phyloP scores from a whole-genome alignment of 768 basidiomycete species.

The Ephemerocybe angulata region DNA sequence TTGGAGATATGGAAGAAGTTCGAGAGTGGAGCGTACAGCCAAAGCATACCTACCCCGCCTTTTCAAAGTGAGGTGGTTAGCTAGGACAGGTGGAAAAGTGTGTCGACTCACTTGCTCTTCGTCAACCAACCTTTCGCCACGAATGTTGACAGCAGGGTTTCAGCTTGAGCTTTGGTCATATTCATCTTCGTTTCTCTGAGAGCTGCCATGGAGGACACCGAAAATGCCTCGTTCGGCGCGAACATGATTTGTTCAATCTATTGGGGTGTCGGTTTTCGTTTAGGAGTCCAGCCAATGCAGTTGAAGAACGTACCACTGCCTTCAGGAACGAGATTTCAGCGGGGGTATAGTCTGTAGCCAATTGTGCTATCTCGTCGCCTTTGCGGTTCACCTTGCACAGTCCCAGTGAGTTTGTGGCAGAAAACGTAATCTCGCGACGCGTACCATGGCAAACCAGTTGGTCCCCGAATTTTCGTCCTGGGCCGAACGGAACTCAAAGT shows the following conservation, averaged over 20 bases:
- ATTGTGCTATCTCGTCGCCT: conserved; percentile 76
- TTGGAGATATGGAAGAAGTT: conserved; percentile 71
- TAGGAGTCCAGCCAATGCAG: not conserved
- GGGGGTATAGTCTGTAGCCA: conserved; percentile 79
- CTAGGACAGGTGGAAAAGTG: conserved; percentile 4
- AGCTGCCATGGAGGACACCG: conserved; percentile 72
- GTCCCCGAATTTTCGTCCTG: conserved; percentile 63
- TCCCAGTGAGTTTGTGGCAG: not conserved
- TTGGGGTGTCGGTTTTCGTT: not conserved
- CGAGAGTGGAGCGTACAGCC: conserved; percentile 68
- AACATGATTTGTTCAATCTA: conserved; percentile 88
- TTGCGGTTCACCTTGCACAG: conserved; percentile 69
- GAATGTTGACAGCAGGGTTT: conserved; percentile 70
- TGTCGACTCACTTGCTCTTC: conserved; percentile 61
- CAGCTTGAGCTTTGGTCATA: conserved; percentile 74
- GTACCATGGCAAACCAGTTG: conserved; percentile 67
- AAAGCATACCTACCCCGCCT: conserved; percentile 73
- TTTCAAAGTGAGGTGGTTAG: not conserved
- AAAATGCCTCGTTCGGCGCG: conserved; percentile 70
- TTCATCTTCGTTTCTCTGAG: conserved; percentile 68
- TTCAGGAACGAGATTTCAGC: conserved; percentile 84
- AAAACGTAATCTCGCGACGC: conserved; percentile 19
- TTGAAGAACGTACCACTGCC: conserved; percentile 54
- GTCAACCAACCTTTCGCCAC: conserved; percentile 79
- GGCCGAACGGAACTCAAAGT: conserved; percentile 66